Conservation (phyloP, 176 grass and related monocot species). For the Oryza australiensis region DNA sequence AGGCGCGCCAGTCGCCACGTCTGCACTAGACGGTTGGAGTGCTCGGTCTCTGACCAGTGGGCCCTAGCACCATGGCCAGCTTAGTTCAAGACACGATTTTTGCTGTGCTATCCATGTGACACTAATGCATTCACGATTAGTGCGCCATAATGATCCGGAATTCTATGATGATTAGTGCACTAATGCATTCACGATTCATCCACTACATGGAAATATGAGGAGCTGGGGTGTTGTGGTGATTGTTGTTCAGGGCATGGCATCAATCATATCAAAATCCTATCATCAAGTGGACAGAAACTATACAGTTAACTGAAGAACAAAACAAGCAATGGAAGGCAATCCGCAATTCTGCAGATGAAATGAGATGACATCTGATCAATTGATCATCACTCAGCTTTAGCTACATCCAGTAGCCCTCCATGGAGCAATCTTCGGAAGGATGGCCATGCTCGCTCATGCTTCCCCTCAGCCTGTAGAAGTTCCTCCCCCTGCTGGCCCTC, state of each 20-base stretch:
- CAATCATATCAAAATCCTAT: slow-evolving; percentile 36
- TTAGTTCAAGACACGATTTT: too few relatives aligned
- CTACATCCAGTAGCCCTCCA: slow-evolving; percentile 51
- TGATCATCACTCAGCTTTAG: background rate
- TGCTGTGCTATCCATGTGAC: background rate
- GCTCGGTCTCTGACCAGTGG: background rate
- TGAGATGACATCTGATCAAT: too few relatives aligned
- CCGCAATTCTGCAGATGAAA: background rate
- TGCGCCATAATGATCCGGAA: too few relatives aligned
- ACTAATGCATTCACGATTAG: slow-evolving; percentile 12
- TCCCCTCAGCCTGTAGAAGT: slow-evolving; percentile 77
- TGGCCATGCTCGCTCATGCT: slow-evolving; percentile 92
- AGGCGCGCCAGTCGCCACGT: slow-evolving; percentile 25
- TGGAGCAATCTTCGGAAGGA: slow-evolving; percentile 49
- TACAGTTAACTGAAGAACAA: slow-evolving; percentile 33
- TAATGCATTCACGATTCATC: slow-evolving; percentile 17
- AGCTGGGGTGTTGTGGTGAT: background rate
- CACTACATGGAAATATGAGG: slow-evolving; percentile 16
- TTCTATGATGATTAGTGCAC: background rate
- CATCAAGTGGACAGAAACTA: slow-evolving; percentile 28
- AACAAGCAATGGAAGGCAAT: background rate
- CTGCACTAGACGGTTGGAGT: background rate
- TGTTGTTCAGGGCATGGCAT: slow-evolving; percentile 27
- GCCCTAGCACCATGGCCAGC: background rate
- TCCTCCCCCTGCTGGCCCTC: slow-evolving; percentile 64